Evolutionary conservation across 2,329 filamentous ascomycete genomes (phyloP), one percentile per base, ranked within the genome.

Genomic region (Nothophoma quercina): DNA sequence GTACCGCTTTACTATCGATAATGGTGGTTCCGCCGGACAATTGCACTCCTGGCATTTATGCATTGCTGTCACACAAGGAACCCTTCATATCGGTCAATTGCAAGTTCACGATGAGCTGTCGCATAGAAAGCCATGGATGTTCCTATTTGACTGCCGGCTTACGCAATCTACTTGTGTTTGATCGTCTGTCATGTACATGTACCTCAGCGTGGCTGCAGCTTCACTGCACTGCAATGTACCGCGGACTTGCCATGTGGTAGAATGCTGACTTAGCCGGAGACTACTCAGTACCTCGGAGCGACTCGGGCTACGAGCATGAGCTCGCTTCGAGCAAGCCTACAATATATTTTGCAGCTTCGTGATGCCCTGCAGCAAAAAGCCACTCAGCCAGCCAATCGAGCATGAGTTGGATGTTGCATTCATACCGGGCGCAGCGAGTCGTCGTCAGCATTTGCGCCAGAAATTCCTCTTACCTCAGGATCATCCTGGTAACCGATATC

Each of bases 251-350:
- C 32, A 21, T 45, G 28, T 36, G 32, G 22, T 48, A 49, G 15
- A 46, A 23, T 53, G 47, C 29, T 47, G 35, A 47, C 39, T 21
- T 43, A 46, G 44, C 35, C 35, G 35, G 30, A 38, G 25, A 35
- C 16, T 32, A 32, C 33, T 44, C 16, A 22, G 41, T 30, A 19
- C 26, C 32, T 51, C 35, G 48, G 41, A 34, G 33, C 40, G 25
- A 52, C 58, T 64, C 58, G 41, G 42, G 40, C 58, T 62, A 51
- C 62, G 57, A 62, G 60, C 60, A 52, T 54, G 33, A 55, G 55
- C 60, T 59, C 59, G 60, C 50, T 43, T 43, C 38, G 38, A 39
- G 18, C n/a, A 39, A 28, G 38, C 25, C 22, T 22, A 34, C 36
- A 38, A 16, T 25, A 8, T 25, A 26, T 22, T 34, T 36, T 39